Base-by-base conservation (phyloP, 441 rosid genomes). In the Croton setiger region DNA sequence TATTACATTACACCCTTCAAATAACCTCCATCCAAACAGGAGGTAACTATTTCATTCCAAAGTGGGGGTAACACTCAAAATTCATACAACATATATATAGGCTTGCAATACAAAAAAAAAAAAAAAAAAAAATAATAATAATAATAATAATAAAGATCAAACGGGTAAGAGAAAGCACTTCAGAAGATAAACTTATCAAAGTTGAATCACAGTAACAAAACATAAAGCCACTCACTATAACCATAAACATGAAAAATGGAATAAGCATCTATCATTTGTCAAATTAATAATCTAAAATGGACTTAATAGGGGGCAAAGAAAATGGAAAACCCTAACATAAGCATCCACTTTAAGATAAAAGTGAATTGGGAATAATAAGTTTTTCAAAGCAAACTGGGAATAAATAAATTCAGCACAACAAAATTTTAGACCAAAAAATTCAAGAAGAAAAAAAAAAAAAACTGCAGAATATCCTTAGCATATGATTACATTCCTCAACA, bases 381-480 rank as follows among this genome's bases (percentile, higher is more conserved):
- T 18, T 36, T 12, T 15, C 13, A 48, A 59, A 11, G 14, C 1
- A 59, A 48, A 47, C 7, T 4, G 21, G 15, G 59, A 69, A 59
- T 20, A 48, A 55, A 55, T 18, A 27, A 44, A 45, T 45, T 43
- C 10, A 11, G 47, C 7, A 1, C 0, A 45, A 55, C 7, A 18
- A 55, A 36, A 20, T 11, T 12, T n/a, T 20, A 18, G 10, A 3
- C 6, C 31, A 61, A 23, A 60, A 49, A 37, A 4, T 0, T 18
- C 35, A 65, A 18, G 36, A 44, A 21, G 20, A 35, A 55, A 53
- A 37, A 63, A 39, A 21, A 41, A 57, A 17, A 74, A 37, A 68
- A 49, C n/a, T 7, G 37, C 36, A 66, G 72, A 75, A 74, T 68
- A 78, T 73, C 69, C 85, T 53, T 36, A 61, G 43, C 76, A 59